Base-by-base conservation (phyloP, 768 basidiomycete genomes). In the Phanerodontia chrysosporium region DNA sequence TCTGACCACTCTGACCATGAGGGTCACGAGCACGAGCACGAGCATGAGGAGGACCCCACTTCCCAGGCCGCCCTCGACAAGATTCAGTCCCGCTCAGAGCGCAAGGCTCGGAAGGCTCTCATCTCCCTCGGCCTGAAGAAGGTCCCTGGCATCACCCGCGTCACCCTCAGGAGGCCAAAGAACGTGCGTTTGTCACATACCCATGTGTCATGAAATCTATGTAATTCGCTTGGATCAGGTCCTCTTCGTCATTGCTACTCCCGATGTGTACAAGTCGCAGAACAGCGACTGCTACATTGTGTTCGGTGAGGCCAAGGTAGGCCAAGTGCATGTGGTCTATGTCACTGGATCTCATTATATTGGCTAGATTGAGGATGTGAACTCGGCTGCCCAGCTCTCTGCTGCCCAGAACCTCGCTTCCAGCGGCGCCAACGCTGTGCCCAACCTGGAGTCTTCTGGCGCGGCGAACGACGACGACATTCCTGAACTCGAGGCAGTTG, bases 241-340 rank as follows among this genome's bases (percentile, higher is more conserved):
- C 62, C 85, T 98, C 62, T 91, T 98, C 71, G 95, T 98, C 60
- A 83, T 99, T 67, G 85, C 92, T 55, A 79, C 87, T 52, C 97
- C 97, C 36, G 97, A 99, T 64, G 97, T 99, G 55, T 99, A 91
- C 87, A 98, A 98, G 81, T 94, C 92, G 51, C 87, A 90, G 45
- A 95, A 93, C 77, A 94, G 92, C 71, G 97, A 99, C 76, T 93
- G 90, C 76, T 98, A 99, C 82, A 93, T 99, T 72, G 95, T 99
- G 63, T 99, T 98, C 68, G 97, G 97, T 64, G 97, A 98, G 80
- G 95, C 92, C 57, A 94, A 94, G 85, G 89, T 89, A 49, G 61
- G 39, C 18, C 4, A 18, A 4, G 67, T 60, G 62, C 16, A 30
- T 55, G 35, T 12, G 10, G 27, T 16, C 3, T 57, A 14, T 16